Percentiles rank a stretch among this genome's conserved stretches.
These are phyloP conservation scores for Lasiosphaeria hispida DNA, from an alignment of 495 filamentous ascomycete genomes.

Conservation along the genomic window DNA sequence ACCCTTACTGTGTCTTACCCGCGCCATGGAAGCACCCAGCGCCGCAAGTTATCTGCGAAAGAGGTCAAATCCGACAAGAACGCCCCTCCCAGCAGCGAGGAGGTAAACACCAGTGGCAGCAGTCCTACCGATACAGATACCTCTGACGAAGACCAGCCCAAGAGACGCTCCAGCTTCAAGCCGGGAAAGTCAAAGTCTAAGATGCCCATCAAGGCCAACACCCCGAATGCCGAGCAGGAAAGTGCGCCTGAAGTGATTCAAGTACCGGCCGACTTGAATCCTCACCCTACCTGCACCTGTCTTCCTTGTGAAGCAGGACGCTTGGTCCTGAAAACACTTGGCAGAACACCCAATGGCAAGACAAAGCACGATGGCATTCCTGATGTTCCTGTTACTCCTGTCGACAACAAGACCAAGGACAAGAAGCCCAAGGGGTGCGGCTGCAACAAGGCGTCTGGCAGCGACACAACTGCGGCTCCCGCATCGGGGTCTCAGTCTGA, in stretches of 20 bases:
- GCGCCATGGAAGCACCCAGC: constrained; percentile 9
- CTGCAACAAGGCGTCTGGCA: not conserved
- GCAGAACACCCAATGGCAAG: too few relatives aligned
- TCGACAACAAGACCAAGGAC: constrained; percentile 6
- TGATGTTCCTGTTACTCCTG: not conserved
- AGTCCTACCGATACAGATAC: not conserved
- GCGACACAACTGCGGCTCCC: not conserved
- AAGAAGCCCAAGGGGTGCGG: constrained; percentile 3
- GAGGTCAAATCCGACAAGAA: not conserved
- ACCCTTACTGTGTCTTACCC: constrained; percentile 37
- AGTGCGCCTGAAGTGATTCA: too few relatives aligned
- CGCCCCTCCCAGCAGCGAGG: too few relatives aligned
- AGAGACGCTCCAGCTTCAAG: not conserved
- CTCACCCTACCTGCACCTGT: too few relatives aligned
- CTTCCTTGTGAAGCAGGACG: too few relatives aligned
- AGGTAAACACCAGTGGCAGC: not conserved
- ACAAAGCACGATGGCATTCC: not conserved
- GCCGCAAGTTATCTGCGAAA: not conserved
- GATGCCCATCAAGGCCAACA: not conserved
- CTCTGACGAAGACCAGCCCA: not conserved
- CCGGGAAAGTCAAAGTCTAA: not conserved
- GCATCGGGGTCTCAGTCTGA: too few relatives aligned
- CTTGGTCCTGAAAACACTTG: too few relatives aligned
- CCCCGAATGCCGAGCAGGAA: not conserved
- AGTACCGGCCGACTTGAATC: too few relatives aligned